Evolutionary conservation across 2,329 filamentous ascomycete genomes (phyloP).

Genomic region (Calonectria henricotiae): DNA sequence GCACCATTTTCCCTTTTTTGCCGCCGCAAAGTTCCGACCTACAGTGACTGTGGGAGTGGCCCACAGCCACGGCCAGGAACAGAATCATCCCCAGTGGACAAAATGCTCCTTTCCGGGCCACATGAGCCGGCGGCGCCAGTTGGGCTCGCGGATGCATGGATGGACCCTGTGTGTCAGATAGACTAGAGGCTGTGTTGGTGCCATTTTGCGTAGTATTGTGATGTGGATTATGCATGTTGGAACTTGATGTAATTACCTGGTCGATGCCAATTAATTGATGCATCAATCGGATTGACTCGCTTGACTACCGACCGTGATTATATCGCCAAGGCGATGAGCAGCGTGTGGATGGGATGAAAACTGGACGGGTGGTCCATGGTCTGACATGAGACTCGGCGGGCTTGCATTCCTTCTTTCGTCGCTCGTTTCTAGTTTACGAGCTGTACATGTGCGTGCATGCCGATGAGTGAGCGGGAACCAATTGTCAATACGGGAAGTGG

Average conservation of each 20-base stretch:
- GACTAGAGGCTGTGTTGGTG: slow-evolving; percentile 5
- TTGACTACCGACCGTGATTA: slow-evolving; percentile 9
- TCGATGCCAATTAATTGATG: slow-evolving; percentile 19
- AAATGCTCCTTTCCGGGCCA: slow-evolving; percentile 6
- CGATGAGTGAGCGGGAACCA: slow-evolving; percentile 21
- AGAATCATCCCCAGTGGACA: slow-evolving; percentile 10
- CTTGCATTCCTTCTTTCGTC: slow-evolving; percentile 26
- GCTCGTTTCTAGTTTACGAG: slow-evolving; percentile 21
- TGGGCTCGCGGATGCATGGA: slow-evolving; percentile 21
- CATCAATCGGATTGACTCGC: slow-evolving; percentile 17
- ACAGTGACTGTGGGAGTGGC: not conserved
- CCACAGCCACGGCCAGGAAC: slow-evolving; percentile 26
- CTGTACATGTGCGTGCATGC: slow-evolving; percentile 13
- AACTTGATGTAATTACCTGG: slow-evolving; percentile 9
- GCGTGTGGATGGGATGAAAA: slow-evolving; percentile 5
- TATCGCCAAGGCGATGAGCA: slow-evolving; percentile 11
- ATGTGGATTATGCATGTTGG: slow-evolving; percentile 9
- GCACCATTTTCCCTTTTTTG: slow-evolving; percentile 4
- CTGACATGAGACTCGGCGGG: not conserved
- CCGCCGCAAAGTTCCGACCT: slow-evolving; percentile 23
- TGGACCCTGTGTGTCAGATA: slow-evolving; percentile 29
- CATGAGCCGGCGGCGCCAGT: not conserved
- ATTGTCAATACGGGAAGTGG: slow-evolving; percentile 2
- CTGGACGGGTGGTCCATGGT: not conserved
- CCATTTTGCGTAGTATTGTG: slow-evolving; percentile 21